These are phyloP conservation scores for Euphorbia neoarborescens DNA, from an alignment of 441 rosid species.

Conservation along the genomic window DNA sequence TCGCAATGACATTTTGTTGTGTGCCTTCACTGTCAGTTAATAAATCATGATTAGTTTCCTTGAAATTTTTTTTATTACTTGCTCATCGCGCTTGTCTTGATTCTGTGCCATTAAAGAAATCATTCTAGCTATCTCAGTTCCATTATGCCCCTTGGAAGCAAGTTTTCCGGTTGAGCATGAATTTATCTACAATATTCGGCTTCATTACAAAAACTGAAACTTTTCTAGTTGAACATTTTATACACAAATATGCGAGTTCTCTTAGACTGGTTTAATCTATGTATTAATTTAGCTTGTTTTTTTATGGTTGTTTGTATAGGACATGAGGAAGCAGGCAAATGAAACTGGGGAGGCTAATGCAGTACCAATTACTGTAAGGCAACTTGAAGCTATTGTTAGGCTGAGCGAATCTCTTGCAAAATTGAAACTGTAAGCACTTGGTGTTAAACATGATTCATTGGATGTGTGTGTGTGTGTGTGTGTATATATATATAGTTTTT, in stretches of 20 bases:
- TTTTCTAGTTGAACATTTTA: neutral
- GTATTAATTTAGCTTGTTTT: neutral
- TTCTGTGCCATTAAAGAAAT: neutral
- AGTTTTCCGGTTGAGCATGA: neutral
- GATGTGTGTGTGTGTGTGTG: neutral
- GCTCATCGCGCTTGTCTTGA: neutral
- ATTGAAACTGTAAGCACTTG: constrained; percentile 75
- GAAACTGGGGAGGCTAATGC: constrained; percentile 90
- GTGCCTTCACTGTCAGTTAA: neutral
- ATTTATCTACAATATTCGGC: neutral
- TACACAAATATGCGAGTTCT: neutral
- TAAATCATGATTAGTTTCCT: neutral
- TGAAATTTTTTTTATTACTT: neutral
- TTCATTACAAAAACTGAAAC: neutral
- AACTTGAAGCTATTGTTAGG: constrained; percentile 85
- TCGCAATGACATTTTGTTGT: neutral
- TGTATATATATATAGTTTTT: no score
- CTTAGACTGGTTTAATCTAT: neutral
- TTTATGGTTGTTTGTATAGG: constrained; percentile 34
- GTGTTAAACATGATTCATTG: neutral
- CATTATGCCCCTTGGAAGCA: neutral
- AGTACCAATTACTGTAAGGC: constrained; percentile 91
- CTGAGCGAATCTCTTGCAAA: constrained; percentile 89
- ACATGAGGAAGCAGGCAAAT: constrained; percentile 88
- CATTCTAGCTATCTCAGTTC: neutral